Evolutionary conservation across 768 basidiomycete species (phyloP).

Genomic region (Termitomyces sp.): DNA sequence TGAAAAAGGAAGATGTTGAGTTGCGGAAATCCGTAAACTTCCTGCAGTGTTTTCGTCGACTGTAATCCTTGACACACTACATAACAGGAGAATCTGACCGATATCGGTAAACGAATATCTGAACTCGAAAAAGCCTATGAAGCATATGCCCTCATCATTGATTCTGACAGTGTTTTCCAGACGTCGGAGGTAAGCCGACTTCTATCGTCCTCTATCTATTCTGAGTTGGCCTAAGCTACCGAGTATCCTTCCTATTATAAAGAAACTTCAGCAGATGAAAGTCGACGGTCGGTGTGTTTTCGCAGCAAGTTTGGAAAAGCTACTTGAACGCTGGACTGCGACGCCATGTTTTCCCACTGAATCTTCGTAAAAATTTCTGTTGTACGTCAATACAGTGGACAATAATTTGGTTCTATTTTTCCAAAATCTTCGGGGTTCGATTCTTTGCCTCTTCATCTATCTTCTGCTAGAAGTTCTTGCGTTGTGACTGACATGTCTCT

Average conservation of each 20-base stretch:
- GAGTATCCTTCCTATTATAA: constrained; percentile 17
- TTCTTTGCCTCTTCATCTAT: not conserved
- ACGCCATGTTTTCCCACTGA: constrained; percentile 13
- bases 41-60: not conserved
- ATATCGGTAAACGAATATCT: constrained; percentile 6
- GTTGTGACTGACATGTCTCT: not conserved
- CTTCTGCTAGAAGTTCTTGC: too few relatives aligned
- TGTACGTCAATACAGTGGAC: not conserved
- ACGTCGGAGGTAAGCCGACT: not conserved
- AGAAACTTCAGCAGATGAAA: constrained; percentile 12
- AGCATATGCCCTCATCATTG: constrained; percentile 11
- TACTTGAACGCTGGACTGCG: constrained; percentile 15
- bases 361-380: not conserved
- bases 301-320: constrained; percentile 11
- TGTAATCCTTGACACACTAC: not conserved
- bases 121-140: constrained; percentile 17
- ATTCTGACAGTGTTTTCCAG: constrained; percentile 6
- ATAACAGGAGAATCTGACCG: not conserved
- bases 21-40: not conserved
- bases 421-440: not conserved
- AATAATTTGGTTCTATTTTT: not conserved
- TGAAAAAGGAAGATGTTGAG: not conserved
- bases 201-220: not conserved
- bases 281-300: constrained; percentile 20
- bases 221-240: constrained; percentile 19